Evolutionary conservation across 176 grass and related monocot genomes (phyloP).

Genomic region (Cymbopogon citratus): DNA sequence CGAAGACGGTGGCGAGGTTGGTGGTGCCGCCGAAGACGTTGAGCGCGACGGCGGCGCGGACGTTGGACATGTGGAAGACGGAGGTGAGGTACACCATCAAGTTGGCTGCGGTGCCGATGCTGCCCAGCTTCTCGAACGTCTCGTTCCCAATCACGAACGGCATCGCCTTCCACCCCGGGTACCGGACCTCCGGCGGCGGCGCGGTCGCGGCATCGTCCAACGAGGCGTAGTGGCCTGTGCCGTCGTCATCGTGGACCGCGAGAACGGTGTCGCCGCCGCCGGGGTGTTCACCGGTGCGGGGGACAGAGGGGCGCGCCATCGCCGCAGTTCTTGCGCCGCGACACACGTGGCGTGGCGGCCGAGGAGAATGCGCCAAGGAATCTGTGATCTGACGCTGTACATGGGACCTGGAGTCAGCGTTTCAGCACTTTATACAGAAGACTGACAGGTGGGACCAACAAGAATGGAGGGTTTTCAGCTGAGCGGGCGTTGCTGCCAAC

Average conservation of each 20-base stretch:
- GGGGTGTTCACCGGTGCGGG: not conserved
- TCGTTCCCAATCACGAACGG: conserved; percentile 71
- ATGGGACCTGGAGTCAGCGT: not conserved
- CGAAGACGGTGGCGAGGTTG: conserved; percentile 61
- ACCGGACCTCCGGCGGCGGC: not conserved
- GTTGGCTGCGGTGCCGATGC: conserved; percentile 56
- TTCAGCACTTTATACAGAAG: not conserved
- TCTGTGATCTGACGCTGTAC: not conserved
- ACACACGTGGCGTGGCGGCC: not conserved
- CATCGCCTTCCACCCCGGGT: conserved; percentile 66
- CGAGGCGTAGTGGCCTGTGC: not conserved
- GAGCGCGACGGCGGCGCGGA: conserved; percentile 46
- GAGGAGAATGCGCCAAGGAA: not conserved
- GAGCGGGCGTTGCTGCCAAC: not conserved
- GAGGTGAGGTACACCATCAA: conserved; percentile 73
- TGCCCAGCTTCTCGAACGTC: conserved; percentile 75
- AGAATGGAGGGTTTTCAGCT: not conserved
- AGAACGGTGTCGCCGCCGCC: not conserved
- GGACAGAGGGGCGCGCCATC: not conserved
- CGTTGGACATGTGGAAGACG: conserved; percentile 59
- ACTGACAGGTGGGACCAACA: conserved; percentile 7
- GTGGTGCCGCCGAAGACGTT: conserved; percentile 55
- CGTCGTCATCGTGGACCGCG: not conserved
- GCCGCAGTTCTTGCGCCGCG: not conserved
- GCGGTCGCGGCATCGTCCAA: not conserved